A percentile compares a stretch with the other conserved stretches of the same genome.
These are phyloP conservation scores for Phytopythium delawarense DNA, from an alignment of 352 stramenopile species.

Conservation along the genomic window DNA sequence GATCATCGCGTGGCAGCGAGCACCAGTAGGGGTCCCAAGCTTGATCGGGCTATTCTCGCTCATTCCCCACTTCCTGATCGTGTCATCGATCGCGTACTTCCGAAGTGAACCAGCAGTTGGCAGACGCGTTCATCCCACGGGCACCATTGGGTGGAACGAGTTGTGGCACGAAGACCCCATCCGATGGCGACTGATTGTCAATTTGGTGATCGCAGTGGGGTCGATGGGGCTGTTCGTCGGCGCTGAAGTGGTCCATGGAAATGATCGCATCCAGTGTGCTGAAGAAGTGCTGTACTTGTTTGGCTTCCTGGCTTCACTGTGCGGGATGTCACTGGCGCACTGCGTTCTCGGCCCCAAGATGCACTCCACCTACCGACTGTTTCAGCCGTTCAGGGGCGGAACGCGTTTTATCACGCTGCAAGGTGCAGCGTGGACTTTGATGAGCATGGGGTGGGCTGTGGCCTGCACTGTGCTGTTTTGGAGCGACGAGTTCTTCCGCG, in stretches of 20 bases:
- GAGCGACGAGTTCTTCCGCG: conserved; percentile 37
- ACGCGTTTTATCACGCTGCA: conserved; percentile 48
- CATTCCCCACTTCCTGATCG: conserved; percentile 30
- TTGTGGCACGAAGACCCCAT: conserved; percentile 19
- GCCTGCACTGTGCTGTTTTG: conserved; percentile 44
- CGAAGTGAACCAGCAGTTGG: background rate
- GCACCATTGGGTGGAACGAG: conserved; percentile 10
- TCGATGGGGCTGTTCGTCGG: conserved; percentile 27
- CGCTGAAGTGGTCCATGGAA: conserved; percentile 26
- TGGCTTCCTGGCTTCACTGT: conserved; percentile 31
- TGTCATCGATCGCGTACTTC: conserved; percentile 39
- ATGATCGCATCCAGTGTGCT: conserved; percentile 16
- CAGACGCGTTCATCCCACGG: background rate
- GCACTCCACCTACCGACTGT: conserved; percentile 29
- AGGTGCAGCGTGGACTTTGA: conserved; percentile 47
- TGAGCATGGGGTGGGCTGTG: conserved; percentile 30
- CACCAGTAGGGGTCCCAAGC: conserved; percentile 26
- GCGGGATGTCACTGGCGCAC: conserved; percentile 34
- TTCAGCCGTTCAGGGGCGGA: conserved; percentile 47
- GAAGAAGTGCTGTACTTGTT: conserved; percentile 50
- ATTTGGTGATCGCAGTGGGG: conserved; percentile 22
- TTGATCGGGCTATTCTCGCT: conserved; percentile 28
- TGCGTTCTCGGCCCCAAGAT: conserved; percentile 31
- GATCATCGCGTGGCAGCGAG: conserved; percentile 13
- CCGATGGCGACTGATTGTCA: conserved; percentile 24